Evolutionary conservation across 2,329 filamentous ascomycete genomes (phyloP).

Genomic region (Aureobasidium sp.): DNA sequence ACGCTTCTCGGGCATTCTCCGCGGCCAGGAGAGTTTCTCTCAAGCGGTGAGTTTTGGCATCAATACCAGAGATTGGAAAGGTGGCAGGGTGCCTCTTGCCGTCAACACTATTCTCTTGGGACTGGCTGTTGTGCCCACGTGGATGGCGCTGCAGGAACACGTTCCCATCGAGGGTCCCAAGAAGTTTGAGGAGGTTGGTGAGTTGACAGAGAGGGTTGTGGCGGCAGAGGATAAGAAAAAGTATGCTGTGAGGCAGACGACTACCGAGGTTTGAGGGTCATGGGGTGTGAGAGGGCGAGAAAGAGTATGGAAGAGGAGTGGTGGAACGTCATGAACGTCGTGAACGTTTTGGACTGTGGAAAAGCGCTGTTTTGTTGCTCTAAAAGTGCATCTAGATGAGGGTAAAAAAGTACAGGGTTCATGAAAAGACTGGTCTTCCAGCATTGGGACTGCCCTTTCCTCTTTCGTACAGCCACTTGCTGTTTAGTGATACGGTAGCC

Average conservation of each 20-base stretch:
- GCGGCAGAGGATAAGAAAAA: constrained; percentile 9
- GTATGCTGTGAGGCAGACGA: constrained; percentile 5
- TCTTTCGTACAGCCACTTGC: constrained; percentile 91
- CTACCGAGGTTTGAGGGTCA: not conserved
- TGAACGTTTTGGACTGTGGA: not conserved
- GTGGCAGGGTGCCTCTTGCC: constrained; percentile 36
- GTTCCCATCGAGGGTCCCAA: constrained; percentile 21
- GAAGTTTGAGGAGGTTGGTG: constrained; percentile 1
- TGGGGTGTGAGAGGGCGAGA: not conserved
- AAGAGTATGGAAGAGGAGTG: too few species aligned
- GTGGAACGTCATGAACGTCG: too few species aligned
- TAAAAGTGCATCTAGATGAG: not conserved
- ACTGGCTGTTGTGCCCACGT: constrained; percentile 26
- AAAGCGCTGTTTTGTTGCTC: not conserved
- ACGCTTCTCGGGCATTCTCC: constrained; percentile 36
- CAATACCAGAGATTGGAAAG: constrained; percentile 39
- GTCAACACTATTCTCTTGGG: constrained; percentile 32
- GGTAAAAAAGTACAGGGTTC: not conserved
- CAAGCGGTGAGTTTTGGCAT: constrained; percentile 40
- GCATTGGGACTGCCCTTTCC: constrained; percentile 50
- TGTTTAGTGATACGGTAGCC: constrained; percentile 73
- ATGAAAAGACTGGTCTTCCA: constrained; percentile 15
- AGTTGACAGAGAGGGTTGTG: not conserved
- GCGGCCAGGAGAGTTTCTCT: constrained; percentile 40
- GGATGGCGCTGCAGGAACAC: constrained; percentile 28